Percentiles rank a stretch among this genome's conserved stretches.
These are phyloP conservation scores for Arabidopsis suecica DNA, from an alignment of 345 rosid species.

Conservation along the genomic window DNA sequence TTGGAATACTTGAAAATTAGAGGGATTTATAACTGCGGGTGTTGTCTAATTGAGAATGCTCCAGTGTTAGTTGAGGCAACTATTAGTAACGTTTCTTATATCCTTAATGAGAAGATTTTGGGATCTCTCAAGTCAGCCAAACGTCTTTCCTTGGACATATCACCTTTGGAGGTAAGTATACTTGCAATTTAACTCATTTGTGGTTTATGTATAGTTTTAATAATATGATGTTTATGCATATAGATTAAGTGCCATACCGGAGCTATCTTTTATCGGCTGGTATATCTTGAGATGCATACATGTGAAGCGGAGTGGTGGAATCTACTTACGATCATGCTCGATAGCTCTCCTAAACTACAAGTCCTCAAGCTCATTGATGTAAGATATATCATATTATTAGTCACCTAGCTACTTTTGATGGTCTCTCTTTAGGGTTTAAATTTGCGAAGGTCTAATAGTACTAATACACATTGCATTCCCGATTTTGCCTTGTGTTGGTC, in stretches of 20 bases:
- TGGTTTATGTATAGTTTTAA: not conserved
- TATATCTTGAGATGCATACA: constrained; percentile 18
- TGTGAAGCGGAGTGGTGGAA: constrained; percentile 15
- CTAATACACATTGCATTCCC: not conserved
- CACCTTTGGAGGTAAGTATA: not conserved
- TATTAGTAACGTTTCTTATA: not conserved
- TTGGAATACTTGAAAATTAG: not conserved
- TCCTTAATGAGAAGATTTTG: not conserved
- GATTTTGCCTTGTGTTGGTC: not conserved
- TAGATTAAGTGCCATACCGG: not conserved
- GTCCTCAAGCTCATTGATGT: constrained; percentile 25
- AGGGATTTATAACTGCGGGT: not conserved
- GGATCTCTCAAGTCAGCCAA: not conserved
- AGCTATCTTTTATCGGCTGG: not conserved
- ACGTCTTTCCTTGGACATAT: not conserved
- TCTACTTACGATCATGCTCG: constrained; percentile 22
- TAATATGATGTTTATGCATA: not conserved
- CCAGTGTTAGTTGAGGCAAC: not conserved
- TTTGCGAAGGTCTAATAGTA: not conserved
- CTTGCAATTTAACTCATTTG: not conserved
- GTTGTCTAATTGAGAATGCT: not conserved
- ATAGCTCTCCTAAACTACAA: constrained; percentile 19
- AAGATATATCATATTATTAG: not conserved
- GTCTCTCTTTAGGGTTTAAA: not conserved
- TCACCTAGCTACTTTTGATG: not conserved